Evolutionary conservation across 1,284 basidiomycete species (phyloP), one percentile per base, ranked within the genome.

Genomic region (Pseudozyma hubeiensis): DNA sequence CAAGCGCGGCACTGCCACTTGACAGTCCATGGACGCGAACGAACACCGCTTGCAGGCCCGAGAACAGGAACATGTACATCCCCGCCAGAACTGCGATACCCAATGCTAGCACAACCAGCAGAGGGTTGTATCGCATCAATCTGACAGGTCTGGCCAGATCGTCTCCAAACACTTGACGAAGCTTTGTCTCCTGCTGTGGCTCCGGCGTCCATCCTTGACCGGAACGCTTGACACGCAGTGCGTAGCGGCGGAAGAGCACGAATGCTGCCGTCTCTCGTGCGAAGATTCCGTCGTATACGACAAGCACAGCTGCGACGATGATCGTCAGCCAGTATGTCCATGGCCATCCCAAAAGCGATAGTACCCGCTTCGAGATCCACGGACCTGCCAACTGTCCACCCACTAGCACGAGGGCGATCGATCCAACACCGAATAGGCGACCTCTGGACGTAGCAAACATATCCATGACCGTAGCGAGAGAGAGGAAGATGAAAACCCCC

Each of bases 241-340:
- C 70, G 30, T 64, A 49, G 41, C 70, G 60, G 31, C 74, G 64
- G 57, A 72, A 76, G 10, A 76, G 30, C 11, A 73, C 56, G 31
- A 67, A 60, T 2, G 74, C 24, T 4, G 57, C 48, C 9, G 74
- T 62, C 39, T 76, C 74, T 4, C 48, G 53, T 17, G 64, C 57
- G 7, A 53, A 53, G 13, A 69, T 24, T 5, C 69, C 74, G 8
- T 65, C 43, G 40, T 69, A 68, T 8, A 73, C 62, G 14, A 73
- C 62, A 34, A 63, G 41, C 13, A 67, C 64, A 3, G 59, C 64
- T 16, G 69, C 60, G 8, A 64, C 60, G 44, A 76, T 69, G 8
- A 67, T 52, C 16, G 62, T 64, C 37, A 65, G 33, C 77, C 77
- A 78, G 55, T 71, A 77, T 7, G 66, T 76, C 77, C 77, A 78